phyloP scores from a whole-genome alignment of 768 basidiomycete species.

The Dioszegia hungarica region DNA sequence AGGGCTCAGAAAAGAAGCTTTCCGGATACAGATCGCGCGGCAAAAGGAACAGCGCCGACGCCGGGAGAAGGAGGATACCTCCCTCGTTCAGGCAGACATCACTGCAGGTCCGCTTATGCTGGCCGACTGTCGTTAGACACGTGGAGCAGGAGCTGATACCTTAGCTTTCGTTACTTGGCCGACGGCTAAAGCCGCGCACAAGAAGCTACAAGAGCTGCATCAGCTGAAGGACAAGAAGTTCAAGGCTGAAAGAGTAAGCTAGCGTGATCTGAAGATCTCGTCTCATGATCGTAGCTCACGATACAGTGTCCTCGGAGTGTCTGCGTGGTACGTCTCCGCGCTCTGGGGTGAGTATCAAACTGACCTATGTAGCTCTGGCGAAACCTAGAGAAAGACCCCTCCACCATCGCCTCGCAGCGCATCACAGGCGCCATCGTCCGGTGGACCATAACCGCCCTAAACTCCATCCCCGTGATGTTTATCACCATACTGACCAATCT shows the following conservation, averaged over 20 bases:
- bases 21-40: background rate
- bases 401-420: conserved; percentile 10
- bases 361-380: conserved; percentile 26
- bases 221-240: conserved; percentile 8
- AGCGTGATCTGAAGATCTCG: no score
- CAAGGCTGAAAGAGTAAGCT: conserved; percentile 16
- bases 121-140: background rate
- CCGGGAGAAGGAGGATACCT: background rate
- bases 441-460: conserved; percentile 24
- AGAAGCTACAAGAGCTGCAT: background rate
- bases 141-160: background rate
- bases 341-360: background rate
- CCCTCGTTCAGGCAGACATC: background rate
- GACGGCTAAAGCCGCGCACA: conserved; percentile 18
- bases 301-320: background rate
- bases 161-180: conserved; percentile 27
- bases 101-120: conserved; percentile 11
- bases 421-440: conserved; percentile 20
- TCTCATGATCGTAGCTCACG: background rate
- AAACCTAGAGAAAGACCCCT: conserved; percentile 29
- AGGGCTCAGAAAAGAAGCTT: background rate
- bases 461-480: conserved; percentile 35
- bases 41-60: background rate
- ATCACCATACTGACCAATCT: conserved; percentile 34
- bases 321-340: background rate